Evolutionary conservation across 176 grass and related monocot genomes (phyloP).

Genomic region (Oryza rufipogon): DNA sequence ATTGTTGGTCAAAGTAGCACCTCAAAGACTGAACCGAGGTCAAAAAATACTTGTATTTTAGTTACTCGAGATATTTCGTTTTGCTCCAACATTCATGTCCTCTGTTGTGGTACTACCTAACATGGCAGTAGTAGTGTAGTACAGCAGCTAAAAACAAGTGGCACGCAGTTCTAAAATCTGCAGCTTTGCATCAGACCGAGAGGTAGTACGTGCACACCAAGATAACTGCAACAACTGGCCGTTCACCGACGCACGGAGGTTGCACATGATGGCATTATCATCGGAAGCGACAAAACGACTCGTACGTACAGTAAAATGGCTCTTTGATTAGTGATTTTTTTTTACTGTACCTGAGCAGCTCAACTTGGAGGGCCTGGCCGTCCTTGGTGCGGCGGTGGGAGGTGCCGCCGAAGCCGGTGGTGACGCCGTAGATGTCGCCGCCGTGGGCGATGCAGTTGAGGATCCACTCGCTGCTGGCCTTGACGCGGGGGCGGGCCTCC

Average conservation of each 20-base stretch:
- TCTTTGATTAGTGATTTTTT: no score
- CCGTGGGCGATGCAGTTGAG: slow-evolving; percentile 75
- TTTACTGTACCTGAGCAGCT: slow-evolving; percentile 84
- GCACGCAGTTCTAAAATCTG: slow-evolving; percentile 6
- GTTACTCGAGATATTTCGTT: no score
- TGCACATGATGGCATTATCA: not conserved
- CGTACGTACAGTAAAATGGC: no score
- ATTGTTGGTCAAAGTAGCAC: no score
- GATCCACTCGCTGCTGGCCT: slow-evolving; percentile 87
- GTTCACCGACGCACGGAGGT: not conserved
- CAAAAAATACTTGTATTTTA: no score
- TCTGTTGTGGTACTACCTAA: not conserved
- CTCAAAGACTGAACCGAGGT: no score
- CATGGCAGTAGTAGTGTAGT: not conserved
- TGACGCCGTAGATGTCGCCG: slow-evolving; percentile 95
- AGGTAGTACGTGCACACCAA: not conserved
- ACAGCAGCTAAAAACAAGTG: not conserved
- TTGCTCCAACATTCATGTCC: not conserved
- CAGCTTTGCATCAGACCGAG: not conserved
- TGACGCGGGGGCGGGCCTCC: slow-evolving; percentile 65
- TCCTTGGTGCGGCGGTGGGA: slow-evolving; percentile 94
- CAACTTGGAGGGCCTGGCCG: slow-evolving; percentile 75
- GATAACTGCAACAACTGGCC: not conserved
- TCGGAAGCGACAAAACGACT: not conserved
- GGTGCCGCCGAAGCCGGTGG: slow-evolving; percentile 93